Percentiles rank a stretch among this genome's conserved stretches.
Evolutionary conservation across 164 flowering plant species (phyloP).

Genomic region (Magnolia changhungtana): DNA sequence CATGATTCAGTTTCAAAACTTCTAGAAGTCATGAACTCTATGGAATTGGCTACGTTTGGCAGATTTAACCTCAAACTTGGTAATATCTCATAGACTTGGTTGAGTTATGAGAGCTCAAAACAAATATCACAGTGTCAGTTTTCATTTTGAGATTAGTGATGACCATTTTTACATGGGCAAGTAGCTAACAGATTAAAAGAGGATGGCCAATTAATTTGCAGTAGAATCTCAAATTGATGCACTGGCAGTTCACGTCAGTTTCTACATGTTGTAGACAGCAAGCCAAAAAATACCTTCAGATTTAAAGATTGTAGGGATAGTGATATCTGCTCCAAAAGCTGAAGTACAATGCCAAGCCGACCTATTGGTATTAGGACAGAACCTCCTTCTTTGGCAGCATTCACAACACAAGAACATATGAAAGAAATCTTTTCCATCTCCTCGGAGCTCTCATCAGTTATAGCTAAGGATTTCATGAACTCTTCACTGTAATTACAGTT

Average conservation of each 20-base stretch:
- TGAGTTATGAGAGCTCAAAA: background rate
- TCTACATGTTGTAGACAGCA: background rate
- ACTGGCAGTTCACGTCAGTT: background rate
- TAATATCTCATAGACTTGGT: background rate
- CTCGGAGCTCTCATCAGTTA: conserved; percentile 44
- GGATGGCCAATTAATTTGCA: background rate
- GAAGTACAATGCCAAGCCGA: conserved; percentile 58
- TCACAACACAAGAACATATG: conserved; percentile 60
- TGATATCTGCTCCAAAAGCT: conserved; percentile 66
- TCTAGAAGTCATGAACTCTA: background rate
- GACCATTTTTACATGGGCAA: too few relatives aligned
- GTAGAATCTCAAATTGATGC: background rate
- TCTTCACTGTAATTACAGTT: conserved; percentile 19
- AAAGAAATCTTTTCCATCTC: conserved; percentile 68
- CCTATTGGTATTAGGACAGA: conserved; percentile 73
- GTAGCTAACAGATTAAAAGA: background rate
- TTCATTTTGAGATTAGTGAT: too few relatives aligned
- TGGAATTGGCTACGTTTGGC: background rate
- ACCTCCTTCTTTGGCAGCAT: conserved; percentile 70
- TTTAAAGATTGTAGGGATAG: conserved; percentile 40
- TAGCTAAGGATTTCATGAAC: conserved; percentile 20
- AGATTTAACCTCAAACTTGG: background rate
- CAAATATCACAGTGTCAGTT: background rate
- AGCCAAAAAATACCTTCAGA: conserved; percentile 42
- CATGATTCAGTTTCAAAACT: background rate